Conservation (phyloP, 805 yeast species). For the Metschnikowia cerradonensis region DNA sequence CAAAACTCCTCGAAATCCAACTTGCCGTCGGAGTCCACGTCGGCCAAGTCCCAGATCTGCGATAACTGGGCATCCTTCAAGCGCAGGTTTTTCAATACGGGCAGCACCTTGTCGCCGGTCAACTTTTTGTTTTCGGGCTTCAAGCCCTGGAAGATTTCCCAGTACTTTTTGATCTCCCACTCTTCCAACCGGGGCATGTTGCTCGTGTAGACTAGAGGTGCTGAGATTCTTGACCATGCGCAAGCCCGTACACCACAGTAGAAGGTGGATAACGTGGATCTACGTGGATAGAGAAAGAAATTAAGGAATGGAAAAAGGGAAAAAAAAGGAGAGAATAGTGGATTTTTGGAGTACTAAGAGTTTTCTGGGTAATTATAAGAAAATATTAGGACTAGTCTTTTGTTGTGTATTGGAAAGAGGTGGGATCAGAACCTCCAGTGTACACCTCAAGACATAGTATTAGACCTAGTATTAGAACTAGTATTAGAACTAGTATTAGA, state of each 20-base stretch:
- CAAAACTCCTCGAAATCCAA: slow-evolving; percentile 97
- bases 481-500: no score
- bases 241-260: not conserved
- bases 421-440: no score
- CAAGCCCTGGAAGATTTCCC: slow-evolving; percentile 94
- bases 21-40: slow-evolving; percentile 25
- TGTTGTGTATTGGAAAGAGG: no score
- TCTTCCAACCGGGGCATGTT: slow-evolving; percentile 72
- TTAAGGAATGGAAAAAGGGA: no score
- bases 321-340: no score
- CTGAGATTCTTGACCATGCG: not conserved
- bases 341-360: no score
- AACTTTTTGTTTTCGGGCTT: slow-evolving; percentile 76
- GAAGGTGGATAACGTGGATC: no score
- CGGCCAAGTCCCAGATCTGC: slow-evolving; percentile 76
- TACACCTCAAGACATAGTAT: no score
- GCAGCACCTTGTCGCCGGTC: slow-evolving; percentile 78
- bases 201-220: not conserved
- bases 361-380: no score
- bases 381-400: no score
- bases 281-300: no score
- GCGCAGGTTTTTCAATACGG: slow-evolving; percentile 68
- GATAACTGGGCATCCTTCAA: slow-evolving; percentile 61
- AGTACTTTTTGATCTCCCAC: slow-evolving; percentile 94
- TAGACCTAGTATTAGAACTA: no score